Percentiles rank a stretch among this genome's conserved stretches.
Evolutionary conservation across 2,329 filamentous ascomycete genomes (phyloP).

Genomic region (Aplosporella prunicola): DNA sequence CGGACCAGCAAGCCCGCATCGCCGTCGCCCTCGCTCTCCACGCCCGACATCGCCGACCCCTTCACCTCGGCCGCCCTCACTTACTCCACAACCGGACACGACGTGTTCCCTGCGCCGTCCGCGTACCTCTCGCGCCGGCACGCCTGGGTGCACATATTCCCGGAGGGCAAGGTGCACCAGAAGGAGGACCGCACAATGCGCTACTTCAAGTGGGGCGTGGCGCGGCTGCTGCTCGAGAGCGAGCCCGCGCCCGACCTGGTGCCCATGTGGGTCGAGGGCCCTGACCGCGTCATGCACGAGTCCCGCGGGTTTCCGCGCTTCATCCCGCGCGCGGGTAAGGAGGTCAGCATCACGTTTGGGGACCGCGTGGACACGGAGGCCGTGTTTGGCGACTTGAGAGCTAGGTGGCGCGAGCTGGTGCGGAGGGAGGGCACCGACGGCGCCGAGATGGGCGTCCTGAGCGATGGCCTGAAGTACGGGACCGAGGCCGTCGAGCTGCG

Average conservation of each 20-base stretch:
- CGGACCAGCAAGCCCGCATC: conserved; percentile 9
- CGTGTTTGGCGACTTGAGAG: conserved; percentile 68
- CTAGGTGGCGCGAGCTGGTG: conserved; percentile 61
- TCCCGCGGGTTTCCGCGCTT: conserved; percentile 69
- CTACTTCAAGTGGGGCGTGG: conserved; percentile 98
- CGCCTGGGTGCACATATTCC: conserved; percentile 91
- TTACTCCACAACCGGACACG: conserved; percentile 58
- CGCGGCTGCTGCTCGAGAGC: conserved; percentile 80
- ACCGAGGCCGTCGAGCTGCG: conserved; percentile 66
- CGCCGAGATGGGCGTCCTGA: conserved; percentile 49
- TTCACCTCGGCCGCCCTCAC: conserved; percentile 45
- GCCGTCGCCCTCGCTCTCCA: too few relatives aligned
- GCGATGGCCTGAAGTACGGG: conserved; percentile 54
- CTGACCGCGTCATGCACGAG: conserved; percentile 82
- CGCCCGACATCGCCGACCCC: conserved; percentile 37
- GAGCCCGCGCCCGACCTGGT: conserved; percentile 74
- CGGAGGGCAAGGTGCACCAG: conserved; percentile 91
- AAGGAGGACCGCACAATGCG: conserved; percentile 68
- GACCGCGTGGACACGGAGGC: conserved; percentile 63
- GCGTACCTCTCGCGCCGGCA: conserved; percentile 59
- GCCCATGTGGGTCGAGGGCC: conserved; percentile 90
- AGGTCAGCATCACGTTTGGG: conserved; percentile 67
- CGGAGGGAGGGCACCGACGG: conserved; percentile 32
- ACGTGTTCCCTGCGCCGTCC: conserved; percentile 62
- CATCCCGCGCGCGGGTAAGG: conserved; percentile 63